phyloP scores from a whole-genome alignment of 2,329 filamentous ascomycete species.

The Claviceps fusiformis region DNA sequence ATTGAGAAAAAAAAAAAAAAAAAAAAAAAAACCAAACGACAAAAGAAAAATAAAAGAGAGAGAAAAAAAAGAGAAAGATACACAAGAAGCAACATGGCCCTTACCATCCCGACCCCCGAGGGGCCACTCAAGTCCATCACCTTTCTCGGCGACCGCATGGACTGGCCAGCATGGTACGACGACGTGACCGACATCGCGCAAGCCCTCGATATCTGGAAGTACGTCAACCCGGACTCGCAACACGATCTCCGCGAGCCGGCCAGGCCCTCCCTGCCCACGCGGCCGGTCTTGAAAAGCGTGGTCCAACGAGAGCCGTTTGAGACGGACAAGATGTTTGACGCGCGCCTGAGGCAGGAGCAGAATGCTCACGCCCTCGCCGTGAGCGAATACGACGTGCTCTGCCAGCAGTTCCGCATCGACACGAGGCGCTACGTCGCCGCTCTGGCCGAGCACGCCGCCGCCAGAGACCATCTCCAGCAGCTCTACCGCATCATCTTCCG shows the following conservation, averaged over 20 bases:
- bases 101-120: neutral
- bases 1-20: too few relatives aligned
- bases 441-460: neutral
- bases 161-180: slow-evolving; percentile 7
- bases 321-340: slow-evolving; percentile 2
- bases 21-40: too few relatives aligned
- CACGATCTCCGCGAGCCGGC: neutral
- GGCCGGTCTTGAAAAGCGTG: neutral
- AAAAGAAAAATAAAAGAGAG: too few relatives aligned
- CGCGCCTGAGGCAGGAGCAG: slow-evolving; percentile 4
- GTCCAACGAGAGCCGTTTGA: neutral
- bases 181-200: slow-evolving; percentile 3
- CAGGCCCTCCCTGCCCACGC: slow-evolving; percentile 1
- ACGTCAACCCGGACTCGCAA: slow-evolving; percentile 5
- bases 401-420: slow-evolving; percentile 6
- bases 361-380: slow-evolving; percentile 2
- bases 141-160: slow-evolving; percentile 3
- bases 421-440: slow-evolving; percentile 3
- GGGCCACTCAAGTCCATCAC: slow-evolving; percentile 1
- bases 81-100: neutral
- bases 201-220: slow-evolving; percentile 5
- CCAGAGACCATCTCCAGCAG: slow-evolving; percentile 4
- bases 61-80: too few relatives aligned
- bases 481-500: slow-evolving; percentile 6
- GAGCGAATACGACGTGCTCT: slow-evolving; percentile 5